These are phyloP conservation scores for Xerocomus nothofagi DNA, from an alignment of 1,284 basidiomycete species.

Conservation along the genomic window DNA sequence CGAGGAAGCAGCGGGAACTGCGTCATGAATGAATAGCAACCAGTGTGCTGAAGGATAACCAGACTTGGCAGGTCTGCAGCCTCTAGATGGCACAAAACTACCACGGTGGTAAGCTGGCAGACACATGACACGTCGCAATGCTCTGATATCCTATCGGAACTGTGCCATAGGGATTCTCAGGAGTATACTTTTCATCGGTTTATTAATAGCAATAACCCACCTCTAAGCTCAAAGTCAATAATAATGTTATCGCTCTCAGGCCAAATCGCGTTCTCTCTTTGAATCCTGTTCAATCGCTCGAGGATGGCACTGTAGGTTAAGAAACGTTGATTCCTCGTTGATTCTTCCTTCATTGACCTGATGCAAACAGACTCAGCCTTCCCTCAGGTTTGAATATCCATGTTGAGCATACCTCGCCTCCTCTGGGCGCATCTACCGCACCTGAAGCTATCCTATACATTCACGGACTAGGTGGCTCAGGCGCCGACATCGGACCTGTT, in stretches of 20 bases:
- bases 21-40: too few relatives aligned
- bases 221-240: neutral
- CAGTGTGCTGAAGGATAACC: too few relatives aligned
- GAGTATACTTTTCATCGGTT: too few relatives aligned
- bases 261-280: neutral
- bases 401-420: conserved; percentile 1
- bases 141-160: too few relatives aligned
- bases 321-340: neutral
- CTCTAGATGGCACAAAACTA: too few relatives aligned
- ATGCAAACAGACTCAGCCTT: neutral
- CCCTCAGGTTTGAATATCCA: conserved; percentile 3
- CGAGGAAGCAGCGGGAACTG: too few relatives aligned
- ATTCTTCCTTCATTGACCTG: neutral
- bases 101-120: too few relatives aligned
- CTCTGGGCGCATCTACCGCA: neutral
- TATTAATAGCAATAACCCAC: too few relatives aligned
- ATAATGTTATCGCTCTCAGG: neutral
- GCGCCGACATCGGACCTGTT: conserved; percentile 8
- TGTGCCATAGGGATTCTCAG: too few relatives aligned
- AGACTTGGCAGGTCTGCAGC: too few relatives aligned
- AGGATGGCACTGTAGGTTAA: conserved; percentile 3
- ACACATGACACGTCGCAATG: too few relatives aligned
- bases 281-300: neutral
- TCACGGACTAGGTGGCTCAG: conserved; percentile 4
- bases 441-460: conserved; percentile 9